Conservation (phyloP, 257 asterid genomes). For the Nicotiana attenuata region DNA sequence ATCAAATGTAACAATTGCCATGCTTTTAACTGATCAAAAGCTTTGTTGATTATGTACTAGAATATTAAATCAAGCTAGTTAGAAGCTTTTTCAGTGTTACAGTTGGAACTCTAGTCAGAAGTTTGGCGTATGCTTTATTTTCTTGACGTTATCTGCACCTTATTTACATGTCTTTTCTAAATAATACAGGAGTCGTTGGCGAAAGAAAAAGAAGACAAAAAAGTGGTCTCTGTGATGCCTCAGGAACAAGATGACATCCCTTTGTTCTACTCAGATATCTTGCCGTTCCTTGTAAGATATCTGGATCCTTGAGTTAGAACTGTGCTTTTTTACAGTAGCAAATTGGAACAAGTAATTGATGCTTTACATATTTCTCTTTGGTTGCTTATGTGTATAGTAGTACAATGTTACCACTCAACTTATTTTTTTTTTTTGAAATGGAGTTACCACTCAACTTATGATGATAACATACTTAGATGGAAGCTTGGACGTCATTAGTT, state of each 20-base stretch:
- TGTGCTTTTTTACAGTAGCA: neutral
- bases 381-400: neutral
- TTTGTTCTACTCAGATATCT: slow-evolving; percentile 80
- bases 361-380: neutral
- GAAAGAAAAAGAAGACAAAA: slow-evolving; percentile 61
- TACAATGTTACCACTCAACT: neutral
- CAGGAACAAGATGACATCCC: slow-evolving; percentile 59
- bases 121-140: neutral
- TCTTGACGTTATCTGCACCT: neutral
- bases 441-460: too few relatives aligned
- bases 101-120: neutral
- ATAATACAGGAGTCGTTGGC: slow-evolving; percentile 44
- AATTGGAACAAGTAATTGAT: neutral
- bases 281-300: slow-evolving; percentile 82
- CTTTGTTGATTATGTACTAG: too few relatives aligned
- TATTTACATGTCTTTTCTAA: neutral
- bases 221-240: slow-evolving; percentile 14
- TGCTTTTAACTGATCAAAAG: too few relatives aligned
- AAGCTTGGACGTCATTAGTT: neutral
- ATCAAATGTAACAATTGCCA: too few relatives aligned
- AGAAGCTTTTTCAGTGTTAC: neutral
- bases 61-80: too few relatives aligned
- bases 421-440: too few relatives aligned
- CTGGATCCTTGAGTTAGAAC: neutral
- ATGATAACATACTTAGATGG: neutral